Evolutionary conservation across 2,329 filamentous ascomycete genomes (phyloP), one percentile per base, ranked within the genome.

Genomic region (Elsinoe fawcettii): DNA sequence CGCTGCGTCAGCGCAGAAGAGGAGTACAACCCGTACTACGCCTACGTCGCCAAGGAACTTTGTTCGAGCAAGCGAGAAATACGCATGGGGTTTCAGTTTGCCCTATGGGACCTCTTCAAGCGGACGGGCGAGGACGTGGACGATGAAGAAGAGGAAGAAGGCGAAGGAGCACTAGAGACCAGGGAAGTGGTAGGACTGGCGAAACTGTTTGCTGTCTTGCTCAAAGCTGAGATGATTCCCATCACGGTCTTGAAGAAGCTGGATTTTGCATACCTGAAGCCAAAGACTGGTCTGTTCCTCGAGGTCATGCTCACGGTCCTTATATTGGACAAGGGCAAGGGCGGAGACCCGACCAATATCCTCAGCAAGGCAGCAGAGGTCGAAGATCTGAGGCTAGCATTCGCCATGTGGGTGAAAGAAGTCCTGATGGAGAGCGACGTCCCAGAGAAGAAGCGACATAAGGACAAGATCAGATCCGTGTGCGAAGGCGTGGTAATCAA

Each of bases 1-100:
- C 90, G 93, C 64, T 96, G 91, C 67, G 85, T 86, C 1, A 88
- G 88, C 43, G 86, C 87, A 2, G 93, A 97, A 72, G 78, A 85
- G 58, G 78, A 79, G 0, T 95, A 96, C 72, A 99, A 99, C 66
- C 88, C 88, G 0, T 99, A 95, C 73, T 99, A 99, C 69, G 88
- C 88, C 0, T 76, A 96, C 1, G 85, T 99, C 36, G 90, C 90
- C 8, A 82, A 82, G 49, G 85, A 85, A 62, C 78, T 96, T 7
- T 95, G 90, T 66, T 77, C 77, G 2, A 88, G 91, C 60, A 84
- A 39, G 32, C 83, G 54, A 14, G 59, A 64, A 23, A 55, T 83
- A 63, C 83, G 84, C 64, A 79, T 95, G 63, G 85, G 88, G 1
- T 95, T 97, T 67, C 88, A 93, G 67, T 90, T 92, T 65, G 83